phyloP scores from a whole-genome alignment of 768 basidiomycete species.

The Ephemerocybe angulata region DNA sequence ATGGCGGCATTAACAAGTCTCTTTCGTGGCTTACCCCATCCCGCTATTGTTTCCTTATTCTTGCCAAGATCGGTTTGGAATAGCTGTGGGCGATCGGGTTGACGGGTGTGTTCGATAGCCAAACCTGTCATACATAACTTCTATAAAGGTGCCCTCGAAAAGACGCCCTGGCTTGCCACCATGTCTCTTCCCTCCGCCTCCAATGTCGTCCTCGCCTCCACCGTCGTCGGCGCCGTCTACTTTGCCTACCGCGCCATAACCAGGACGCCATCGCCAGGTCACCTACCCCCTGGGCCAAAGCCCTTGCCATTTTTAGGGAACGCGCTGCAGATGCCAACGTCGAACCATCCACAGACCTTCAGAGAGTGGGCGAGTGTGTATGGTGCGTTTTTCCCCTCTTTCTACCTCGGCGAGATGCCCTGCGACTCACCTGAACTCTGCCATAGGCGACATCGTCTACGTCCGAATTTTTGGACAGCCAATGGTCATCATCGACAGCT shows the following conservation, averaged over 20 bases:
- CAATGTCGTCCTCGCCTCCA: slow-evolving; percentile 10
- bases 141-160: slow-evolving; percentile 20
- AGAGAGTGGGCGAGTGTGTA: slow-evolving; percentile 39
- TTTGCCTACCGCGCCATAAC: slow-evolving; percentile 18
- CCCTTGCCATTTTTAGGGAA: slow-evolving; percentile 47
- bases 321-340: slow-evolving; percentile 38
- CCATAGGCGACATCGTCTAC: slow-evolving; percentile 41
- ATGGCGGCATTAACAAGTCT: slow-evolving; percentile 4
- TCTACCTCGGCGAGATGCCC: background rate
- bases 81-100: slow-evolving; percentile 7
- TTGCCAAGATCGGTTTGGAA: slow-evolving; percentile 3
- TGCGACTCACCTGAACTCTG: background rate
- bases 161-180: slow-evolving; percentile 9
- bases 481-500: slow-evolving; percentile 48
- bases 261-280: slow-evolving; percentile 20
- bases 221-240: slow-evolving; percentile 14
- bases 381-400: slow-evolving; percentile 29
- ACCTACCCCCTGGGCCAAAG: slow-evolving; percentile 46
- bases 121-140: slow-evolving; percentile 27
- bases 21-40: slow-evolving; percentile 7
- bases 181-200: slow-evolving; percentile 13
- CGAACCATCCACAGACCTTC: slow-evolving; percentile 38
- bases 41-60: slow-evolving; percentile 4
- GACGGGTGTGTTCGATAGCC: slow-evolving; percentile 21
- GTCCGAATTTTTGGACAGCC: slow-evolving; percentile 40